Evolutionary conservation across 2,329 filamentous ascomycete genomes (phyloP), one percentile per base, ranked within the genome.

Genomic region (Fonsecaea pugnacius): DNA sequence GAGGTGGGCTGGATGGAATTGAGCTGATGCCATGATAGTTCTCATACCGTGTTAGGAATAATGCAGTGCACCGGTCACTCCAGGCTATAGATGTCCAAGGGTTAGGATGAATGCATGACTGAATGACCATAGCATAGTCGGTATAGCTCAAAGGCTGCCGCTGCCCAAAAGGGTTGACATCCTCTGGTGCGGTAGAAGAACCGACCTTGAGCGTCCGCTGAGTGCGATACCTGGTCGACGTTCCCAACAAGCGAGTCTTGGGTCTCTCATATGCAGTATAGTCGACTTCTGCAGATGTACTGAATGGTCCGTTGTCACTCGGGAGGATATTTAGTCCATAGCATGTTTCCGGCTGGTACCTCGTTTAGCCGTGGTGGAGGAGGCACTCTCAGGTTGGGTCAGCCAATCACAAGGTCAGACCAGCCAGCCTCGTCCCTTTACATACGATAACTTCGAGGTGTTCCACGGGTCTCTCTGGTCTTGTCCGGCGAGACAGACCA

Each of bases 11-110:
- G 18, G 43, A 10, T 9, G 43, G 43, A 48, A 10, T 27, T 24
- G 43, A 21, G 12, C 43, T 24, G 43, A 24, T 14, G 21, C 43
- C 43, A 21, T 27, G 43, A 10, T 24, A 24, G 18, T 48, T 48
- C 18, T 48, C 43, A 48, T 48, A 27, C 43, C 43, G 24, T 48
- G 43, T 48, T 48, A 12, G 18, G 43, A 48, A 27, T 48, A 48
- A 48, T 48, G 43, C 43, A 48, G 43, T 48, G 43, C 21, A 48
- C 43, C 43, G 43, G 43, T 48, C 43, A 48, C 43, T 5, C 43
- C 21, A 48, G 43, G 21, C 18, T 48, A 48, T 48, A 48, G 43
- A 48, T 27, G 43, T 48, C 18, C 9, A 21, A 48, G 24, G 43
- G 24, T 48, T 48, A 48, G 43, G 18, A 48, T 18, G 18, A 48